phyloP scores from a whole-genome alignment of 2,329 filamentous ascomycete species.

The Alternaria sp. region DNA sequence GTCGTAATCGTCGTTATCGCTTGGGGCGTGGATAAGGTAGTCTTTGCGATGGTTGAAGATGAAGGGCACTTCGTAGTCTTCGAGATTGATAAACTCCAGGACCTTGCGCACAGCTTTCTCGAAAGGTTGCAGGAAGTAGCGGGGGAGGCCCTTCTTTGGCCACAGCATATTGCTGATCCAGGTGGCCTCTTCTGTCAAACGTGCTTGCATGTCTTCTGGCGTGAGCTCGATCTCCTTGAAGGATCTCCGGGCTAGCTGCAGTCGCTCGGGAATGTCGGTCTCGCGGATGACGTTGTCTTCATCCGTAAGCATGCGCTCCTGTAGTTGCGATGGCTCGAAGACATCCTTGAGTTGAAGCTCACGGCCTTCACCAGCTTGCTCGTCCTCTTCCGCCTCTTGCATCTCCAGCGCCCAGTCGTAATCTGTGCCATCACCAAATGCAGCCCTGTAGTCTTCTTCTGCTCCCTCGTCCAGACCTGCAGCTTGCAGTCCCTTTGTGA shows the following conservation, averaged over 20 bases:
- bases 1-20: slow-evolving; percentile 64
- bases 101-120: slow-evolving; percentile 89
- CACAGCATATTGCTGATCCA: slow-evolving; percentile 94
- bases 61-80: slow-evolving; percentile 94
- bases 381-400: slow-evolving; percentile 83
- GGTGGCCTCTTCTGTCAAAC: slow-evolving; percentile 79
- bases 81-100: slow-evolving; percentile 91
- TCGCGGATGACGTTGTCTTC: slow-evolving; percentile 91
- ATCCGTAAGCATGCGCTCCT: slow-evolving; percentile 93
- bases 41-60: slow-evolving; percentile 98
- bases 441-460: slow-evolving; percentile 93
- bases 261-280: slow-evolving; percentile 89
- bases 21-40: slow-evolving; percentile 88
- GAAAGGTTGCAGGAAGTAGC: slow-evolving; percentile 80
- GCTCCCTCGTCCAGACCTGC: slow-evolving; percentile 89
- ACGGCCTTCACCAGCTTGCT: slow-evolving; percentile 78
- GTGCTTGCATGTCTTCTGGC: slow-evolving; percentile 70
- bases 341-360: slow-evolving; percentile 95
- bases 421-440: slow-evolving; percentile 94
- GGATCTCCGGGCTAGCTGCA: slow-evolving; percentile 87
- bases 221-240: slow-evolving; percentile 84
- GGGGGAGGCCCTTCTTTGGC: slow-evolving; percentile 79
- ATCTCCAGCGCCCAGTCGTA: slow-evolving; percentile 93
- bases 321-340: slow-evolving; percentile 93
- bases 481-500: slow-evolving; percentile 75